Conservation (phyloP, 2,329 filamentous ascomycete species). For the Bipolaris victoriae region DNA sequence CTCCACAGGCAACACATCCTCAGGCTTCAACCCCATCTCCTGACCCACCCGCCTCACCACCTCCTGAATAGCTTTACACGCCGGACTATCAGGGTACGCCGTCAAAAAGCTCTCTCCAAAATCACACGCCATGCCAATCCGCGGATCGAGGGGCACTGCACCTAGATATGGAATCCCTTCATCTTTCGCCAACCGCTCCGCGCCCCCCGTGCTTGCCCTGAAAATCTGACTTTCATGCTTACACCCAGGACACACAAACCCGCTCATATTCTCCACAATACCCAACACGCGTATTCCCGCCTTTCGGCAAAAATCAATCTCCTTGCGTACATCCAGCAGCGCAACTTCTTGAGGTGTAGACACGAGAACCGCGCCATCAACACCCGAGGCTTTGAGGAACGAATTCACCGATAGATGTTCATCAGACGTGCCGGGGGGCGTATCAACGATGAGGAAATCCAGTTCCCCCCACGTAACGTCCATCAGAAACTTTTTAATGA, state of each 20-base stretch:
- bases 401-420: slow-evolving; percentile 95
- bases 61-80: slow-evolving; percentile 77
- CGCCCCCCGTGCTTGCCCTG: slow-evolving; percentile 87
- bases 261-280: slow-evolving; percentile 96
- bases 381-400: slow-evolving; percentile 86
- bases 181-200: slow-evolving; percentile 78
- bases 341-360: slow-evolving; percentile 95
- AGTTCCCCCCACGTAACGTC: slow-evolving; percentile 97
- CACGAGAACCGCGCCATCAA: slow-evolving; percentile 91
- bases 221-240: slow-evolving; percentile 84
- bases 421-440: slow-evolving; percentile 91
- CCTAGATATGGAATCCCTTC: slow-evolving; percentile 89
- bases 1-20: slow-evolving; percentile 37
- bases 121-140: slow-evolving; percentile 95
- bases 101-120: slow-evolving; percentile 98
- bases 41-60: slow-evolving; percentile 77
- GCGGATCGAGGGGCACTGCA: slow-evolving; percentile 86
- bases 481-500: slow-evolving; percentile 98
- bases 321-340: slow-evolving; percentile 90
- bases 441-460: slow-evolving; percentile 93
- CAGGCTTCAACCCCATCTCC: slow-evolving; percentile 40
- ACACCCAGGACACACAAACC: slow-evolving; percentile 95
- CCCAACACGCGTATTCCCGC: slow-evolving; percentile 88
- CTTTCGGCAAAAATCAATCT: slow-evolving; percentile 97
- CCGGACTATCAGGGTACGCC: slow-evolving; percentile 89